Conservation (phyloP, 2,329 filamentous ascomycete genomes). For the Calonectria fujianensis region DNA sequence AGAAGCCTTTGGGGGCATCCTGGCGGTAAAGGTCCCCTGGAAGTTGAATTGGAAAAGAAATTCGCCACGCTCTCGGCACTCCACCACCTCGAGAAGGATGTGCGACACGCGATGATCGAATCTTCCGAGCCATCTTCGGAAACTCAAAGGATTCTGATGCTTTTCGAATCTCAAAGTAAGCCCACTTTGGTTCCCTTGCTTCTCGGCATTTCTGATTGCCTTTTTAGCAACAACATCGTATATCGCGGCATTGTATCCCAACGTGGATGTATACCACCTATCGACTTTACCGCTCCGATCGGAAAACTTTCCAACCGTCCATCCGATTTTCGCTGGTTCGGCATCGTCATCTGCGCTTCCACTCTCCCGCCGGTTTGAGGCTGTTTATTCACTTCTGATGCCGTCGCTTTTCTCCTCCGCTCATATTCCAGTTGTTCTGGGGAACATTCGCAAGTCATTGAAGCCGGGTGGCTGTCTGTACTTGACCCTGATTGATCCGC, state of each 20-base stretch:
- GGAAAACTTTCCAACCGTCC: conserved; percentile 62
- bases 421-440: conserved; percentile 74
- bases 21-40: conserved; percentile 6
- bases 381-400: conserved; percentile 72
- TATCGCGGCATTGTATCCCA: conserved; percentile 66
- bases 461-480: conserved; percentile 73
- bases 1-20: conserved; percentile 59
- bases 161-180: conserved; percentile 72
- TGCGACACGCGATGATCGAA: conserved; percentile 41
- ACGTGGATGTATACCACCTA: conserved; percentile 67
- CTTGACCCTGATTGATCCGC: conserved; percentile 77
- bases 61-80: conserved; percentile 77
- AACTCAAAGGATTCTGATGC: conserved; percentile 64
- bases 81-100: conserved; percentile 65
- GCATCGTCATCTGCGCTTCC: conserved; percentile 61
- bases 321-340: conserved; percentile 63
- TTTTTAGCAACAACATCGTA: conserved; percentile 69
- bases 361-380: conserved; percentile 65
- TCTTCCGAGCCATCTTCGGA: conserved; percentile 1
- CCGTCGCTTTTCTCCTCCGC: conserved; percentile 74
- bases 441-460: conserved; percentile 74
- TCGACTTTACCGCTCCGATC: conserved; percentile 64
- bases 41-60: conserved; percentile 73
- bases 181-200: not conserved
- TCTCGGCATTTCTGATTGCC: not conserved